A percentile compares a stretch with the other conserved stretches of the same genome.
These are phyloP conservation scores for Euphorbia schlechtendalii DNA, from an alignment of 441 rosid genomes.

Conservation along the genomic window DNA sequence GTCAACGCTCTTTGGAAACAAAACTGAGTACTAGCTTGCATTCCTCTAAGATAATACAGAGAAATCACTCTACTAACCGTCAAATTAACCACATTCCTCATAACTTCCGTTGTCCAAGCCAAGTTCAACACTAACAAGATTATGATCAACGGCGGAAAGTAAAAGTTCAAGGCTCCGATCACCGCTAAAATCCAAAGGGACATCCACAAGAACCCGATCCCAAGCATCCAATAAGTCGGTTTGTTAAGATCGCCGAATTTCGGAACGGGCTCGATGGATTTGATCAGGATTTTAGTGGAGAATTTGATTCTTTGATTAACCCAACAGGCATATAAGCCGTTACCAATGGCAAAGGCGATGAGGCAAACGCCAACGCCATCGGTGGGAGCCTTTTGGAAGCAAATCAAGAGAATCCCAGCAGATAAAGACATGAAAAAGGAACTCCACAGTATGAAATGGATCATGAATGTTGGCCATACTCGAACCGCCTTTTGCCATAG, in stretches of 20 bases:
- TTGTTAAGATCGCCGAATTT: constrained; percentile 67
- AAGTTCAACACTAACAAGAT: constrained; percentile 49
- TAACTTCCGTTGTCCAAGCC: constrained; percentile 83
- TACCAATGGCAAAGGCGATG: constrained; percentile 71
- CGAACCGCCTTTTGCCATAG: constrained; percentile 79
- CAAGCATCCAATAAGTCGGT: constrained; percentile 79
- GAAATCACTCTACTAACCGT: constrained; percentile 77
- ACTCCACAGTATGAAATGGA: constrained; percentile 82
- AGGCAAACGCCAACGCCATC: constrained; percentile 77
- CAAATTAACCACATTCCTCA: constrained; percentile 85
- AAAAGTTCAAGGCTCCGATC: constrained; percentile 75
- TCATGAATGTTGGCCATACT: constrained; percentile 67
- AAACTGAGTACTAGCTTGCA: constrained; percentile 70
- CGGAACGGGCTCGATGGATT: constrained; percentile 62
- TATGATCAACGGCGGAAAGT: constrained; percentile 46
- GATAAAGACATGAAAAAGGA: constrained; percentile 60
- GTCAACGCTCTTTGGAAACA: constrained; percentile 85
- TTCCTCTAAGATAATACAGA: constrained; percentile 81
- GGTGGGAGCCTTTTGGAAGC: constrained; percentile 77
- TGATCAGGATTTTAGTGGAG: constrained; percentile 50
- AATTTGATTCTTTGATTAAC: constrained; percentile 52
- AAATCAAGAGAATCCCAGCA: constrained; percentile 78
- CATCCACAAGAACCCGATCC: constrained; percentile 88
- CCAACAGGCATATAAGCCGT: constrained; percentile 93
- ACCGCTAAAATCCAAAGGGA: constrained; percentile 86